Evolutionary conservation across 129 eudicot species (phyloP).

Genomic region (Lactuca saligna): DNA sequence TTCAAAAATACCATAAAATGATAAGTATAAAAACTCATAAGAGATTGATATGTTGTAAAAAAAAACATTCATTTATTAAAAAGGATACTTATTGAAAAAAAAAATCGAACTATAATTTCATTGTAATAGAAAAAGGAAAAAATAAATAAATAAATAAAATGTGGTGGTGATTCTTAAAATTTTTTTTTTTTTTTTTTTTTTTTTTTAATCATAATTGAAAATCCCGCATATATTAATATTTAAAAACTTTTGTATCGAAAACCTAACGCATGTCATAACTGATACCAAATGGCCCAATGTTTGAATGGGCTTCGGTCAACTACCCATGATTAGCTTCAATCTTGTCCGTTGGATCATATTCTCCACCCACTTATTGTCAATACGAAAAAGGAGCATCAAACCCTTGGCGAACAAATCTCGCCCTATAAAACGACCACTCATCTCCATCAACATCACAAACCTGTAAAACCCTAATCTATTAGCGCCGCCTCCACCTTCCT

Average conservation of each 20-base stretch:
- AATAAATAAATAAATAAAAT: too few species aligned
- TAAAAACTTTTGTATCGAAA: neutral
- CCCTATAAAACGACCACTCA: constrained; percentile 27
- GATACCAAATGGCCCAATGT: neutral
- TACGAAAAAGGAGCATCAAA: neutral
- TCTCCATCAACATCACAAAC: neutral
- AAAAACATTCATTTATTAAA: too few species aligned
- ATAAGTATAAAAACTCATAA: too few species aligned
- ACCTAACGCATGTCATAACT: neutral
- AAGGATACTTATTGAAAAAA: too few species aligned
- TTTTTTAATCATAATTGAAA: too few species aligned
- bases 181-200: too few species aligned
- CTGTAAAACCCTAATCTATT: constrained; percentile 20
- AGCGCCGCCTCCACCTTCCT: neutral
- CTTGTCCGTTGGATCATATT: neutral
- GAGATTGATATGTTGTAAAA: too few species aligned
- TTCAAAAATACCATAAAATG: too few species aligned
- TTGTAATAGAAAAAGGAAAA: too few species aligned
- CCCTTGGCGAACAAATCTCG: constrained; percentile 12
- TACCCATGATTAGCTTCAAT: neutral
- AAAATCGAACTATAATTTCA: too few species aligned
- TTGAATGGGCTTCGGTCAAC: constrained; percentile 8
- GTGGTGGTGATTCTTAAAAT: too few species aligned
- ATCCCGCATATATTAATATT: neutral
- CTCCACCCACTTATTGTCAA: neutral